Base-by-base conservation (phyloP, 1,284 basidiomycete genomes). In the Fomitopsis schrenkii region DNA sequence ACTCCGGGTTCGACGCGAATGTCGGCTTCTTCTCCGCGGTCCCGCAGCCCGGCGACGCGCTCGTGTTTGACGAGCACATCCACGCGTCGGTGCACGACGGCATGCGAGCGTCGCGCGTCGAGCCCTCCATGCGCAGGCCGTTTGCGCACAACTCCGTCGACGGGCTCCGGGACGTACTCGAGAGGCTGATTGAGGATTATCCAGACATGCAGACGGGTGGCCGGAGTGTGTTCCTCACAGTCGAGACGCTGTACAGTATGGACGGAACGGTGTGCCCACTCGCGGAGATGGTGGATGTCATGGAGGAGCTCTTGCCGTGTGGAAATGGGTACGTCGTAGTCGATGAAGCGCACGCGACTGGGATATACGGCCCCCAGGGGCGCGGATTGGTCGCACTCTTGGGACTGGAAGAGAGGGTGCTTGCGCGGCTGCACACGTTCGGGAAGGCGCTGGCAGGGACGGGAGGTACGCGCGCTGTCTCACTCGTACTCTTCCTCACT, bases 1-100 rank as follows among this genome's bases (percentile, higher is more conserved):
- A 95, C 74, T 95, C 93, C 0, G 97, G 96, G 0, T 98, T 91
- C 75, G 95, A 98, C 74, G 95, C 97, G 17, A 98, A 98, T 71
- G 90, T 90, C 2, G 91, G 91, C 0, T 86, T 98, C 72, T 96
- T 97, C 77, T 81, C 91, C 0, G 85, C 86, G 45, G 76, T 98
- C 0, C 95, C 95, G 0, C 93, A 95, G 67, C 74, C 80, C 0
- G 85, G 85, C 12, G 97, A 99, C 71, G 83, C 85, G 55, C 75
- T 98, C 44, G 76, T 98, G 12, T 91, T 88, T 71, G 96, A 99
- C 72, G 92, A 90, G 68, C 86, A 94, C 63, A 90, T 98, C 44
- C 97, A 98, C 71, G 97, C 96, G 0, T 91, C 87, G 2, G 93
- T 96, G 19, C 94, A 97, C 75, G 95, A 97, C 68, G 96, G 96